Conservation (phyloP, 495 filamentous ascomycete genomes). For the Astrothelium subdiscretum region DNA sequence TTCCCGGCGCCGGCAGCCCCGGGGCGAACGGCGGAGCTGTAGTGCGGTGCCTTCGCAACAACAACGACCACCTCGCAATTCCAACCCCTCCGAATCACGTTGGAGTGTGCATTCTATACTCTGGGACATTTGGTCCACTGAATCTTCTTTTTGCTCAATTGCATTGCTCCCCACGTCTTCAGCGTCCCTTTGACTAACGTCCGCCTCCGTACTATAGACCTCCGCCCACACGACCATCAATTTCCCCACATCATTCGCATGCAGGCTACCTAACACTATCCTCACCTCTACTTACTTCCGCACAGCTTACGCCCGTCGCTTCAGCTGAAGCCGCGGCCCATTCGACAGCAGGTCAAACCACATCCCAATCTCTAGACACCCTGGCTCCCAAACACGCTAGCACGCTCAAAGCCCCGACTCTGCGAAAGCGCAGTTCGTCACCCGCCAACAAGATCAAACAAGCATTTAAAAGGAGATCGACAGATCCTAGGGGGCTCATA, state of each 20-base stretch:
- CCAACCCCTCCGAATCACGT: background rate
- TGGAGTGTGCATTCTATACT: background rate
- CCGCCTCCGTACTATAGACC: background rate
- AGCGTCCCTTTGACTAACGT: background rate
- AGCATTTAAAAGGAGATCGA: conserved; percentile 17
- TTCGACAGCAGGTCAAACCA: background rate
- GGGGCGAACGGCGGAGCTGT: background rate
- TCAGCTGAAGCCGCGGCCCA: conserved; percentile 11
- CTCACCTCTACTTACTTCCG: conserved; percentile 52
- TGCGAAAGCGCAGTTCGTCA: conserved; percentile 17
- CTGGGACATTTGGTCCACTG: background rate
- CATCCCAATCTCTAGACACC: conserved; percentile 2
- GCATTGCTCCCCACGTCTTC: background rate
- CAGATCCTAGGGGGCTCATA: conserved; percentile 4
- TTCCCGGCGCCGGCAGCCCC: background rate
- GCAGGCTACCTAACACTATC: conserved; percentile 71
- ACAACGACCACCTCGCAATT: background rate
- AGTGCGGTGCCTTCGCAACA: background rate
- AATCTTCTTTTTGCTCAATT: background rate
- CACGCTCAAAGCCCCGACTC: conserved; percentile 10
- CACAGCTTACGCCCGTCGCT: conserved; percentile 12
- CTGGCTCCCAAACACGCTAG: conserved; percentile 14
- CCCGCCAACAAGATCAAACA: conserved; percentile 25
- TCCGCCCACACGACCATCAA: conserved; percentile 31
- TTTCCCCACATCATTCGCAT: conserved; percentile 64